Evolutionary conservation across 257 asterid species (phyloP).

Genomic region (Solanum pinnatisectum): DNA sequence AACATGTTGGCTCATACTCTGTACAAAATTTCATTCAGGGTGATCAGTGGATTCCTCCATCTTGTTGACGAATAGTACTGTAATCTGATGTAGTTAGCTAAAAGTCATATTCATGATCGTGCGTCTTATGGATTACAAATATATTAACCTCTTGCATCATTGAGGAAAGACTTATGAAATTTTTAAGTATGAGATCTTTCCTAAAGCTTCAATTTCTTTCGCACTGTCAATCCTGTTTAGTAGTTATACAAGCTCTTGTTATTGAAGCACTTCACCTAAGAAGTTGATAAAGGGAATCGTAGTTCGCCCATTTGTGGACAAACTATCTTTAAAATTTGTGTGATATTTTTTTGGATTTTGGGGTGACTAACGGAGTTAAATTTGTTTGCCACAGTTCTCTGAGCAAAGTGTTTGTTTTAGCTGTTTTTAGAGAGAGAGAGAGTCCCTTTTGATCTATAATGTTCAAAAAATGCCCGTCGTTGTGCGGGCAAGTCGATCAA

Average conservation of each 20-base stretch:
- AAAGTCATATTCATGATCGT: not conserved
- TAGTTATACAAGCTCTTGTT: not conserved
- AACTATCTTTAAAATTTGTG: too few species aligned
- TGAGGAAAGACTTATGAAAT: not conserved
- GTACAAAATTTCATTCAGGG: slow-evolving; percentile 19
- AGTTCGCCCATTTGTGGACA: too few species aligned
- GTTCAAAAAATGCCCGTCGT: too few species aligned
- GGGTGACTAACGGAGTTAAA: too few species aligned
- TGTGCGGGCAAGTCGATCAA: too few species aligned
- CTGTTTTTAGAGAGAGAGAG: too few species aligned
- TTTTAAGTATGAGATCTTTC: not conserved
- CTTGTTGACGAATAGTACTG: not conserved
- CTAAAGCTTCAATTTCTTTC: not conserved
- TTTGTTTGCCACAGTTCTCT: too few species aligned
- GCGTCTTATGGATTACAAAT: not conserved
- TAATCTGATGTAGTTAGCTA: not conserved
- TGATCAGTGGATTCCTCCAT: slow-evolving; percentile 5
- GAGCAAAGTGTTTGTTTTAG: too few species aligned
- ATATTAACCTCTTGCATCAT: not conserved
- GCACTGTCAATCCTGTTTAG: not conserved
- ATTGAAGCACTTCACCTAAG: not conserved
- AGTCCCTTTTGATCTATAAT: too few species aligned
- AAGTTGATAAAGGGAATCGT: too few species aligned
- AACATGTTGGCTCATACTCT: slow-evolving; percentile 13
- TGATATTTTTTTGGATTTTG: too few species aligned